A percentile compares a stretch with the other conserved stretches of the same genome.
These are phyloP conservation scores for Bjerkandera adusta DNA, from an alignment of 1,284 basidiomycete genomes.

Conservation along the genomic window DNA sequence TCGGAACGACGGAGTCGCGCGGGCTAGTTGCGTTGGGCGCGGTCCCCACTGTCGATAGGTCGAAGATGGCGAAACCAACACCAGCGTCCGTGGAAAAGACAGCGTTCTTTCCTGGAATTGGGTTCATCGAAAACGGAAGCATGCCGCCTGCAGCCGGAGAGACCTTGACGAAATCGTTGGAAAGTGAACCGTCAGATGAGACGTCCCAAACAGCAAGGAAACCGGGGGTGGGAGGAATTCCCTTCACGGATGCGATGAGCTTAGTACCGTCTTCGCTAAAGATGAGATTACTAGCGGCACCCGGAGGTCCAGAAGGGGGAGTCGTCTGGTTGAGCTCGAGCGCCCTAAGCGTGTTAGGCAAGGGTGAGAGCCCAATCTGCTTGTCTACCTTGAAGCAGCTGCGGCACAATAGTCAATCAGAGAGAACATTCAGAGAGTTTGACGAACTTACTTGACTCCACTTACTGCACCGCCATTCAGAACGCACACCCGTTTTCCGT, in stretches of 20 bases:
- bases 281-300: slow-evolving; percentile 39
- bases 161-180: slow-evolving; percentile 23
- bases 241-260: slow-evolving; percentile 47
- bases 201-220: slow-evolving; percentile 48
- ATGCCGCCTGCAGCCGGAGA: slow-evolving; percentile 24
- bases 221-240: slow-evolving; percentile 38
- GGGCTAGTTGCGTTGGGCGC: slow-evolving; percentile 9
- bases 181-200: slow-evolving; percentile 30
- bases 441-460: slow-evolving; percentile 39
- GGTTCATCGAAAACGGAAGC: slow-evolving; percentile 32
- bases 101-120: slow-evolving; percentile 31
- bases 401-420: slow-evolving; percentile 2
- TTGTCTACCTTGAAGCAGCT: slow-evolving; percentile 45
- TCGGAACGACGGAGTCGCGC: slow-evolving; percentile 24
- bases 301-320: slow-evolving; percentile 33
- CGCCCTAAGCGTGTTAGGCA: slow-evolving; percentile 40
- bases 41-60: too few species aligned
- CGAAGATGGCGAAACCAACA: slow-evolving; percentile 31
- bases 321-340: slow-evolving; percentile 48
- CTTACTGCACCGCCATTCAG: slow-evolving; percentile 47
- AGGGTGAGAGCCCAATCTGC: slow-evolving; percentile 38
- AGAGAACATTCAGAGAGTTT: background rate
- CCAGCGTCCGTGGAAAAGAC: slow-evolving; percentile 33
- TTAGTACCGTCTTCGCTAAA: slow-evolving; percentile 43
- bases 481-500: slow-evolving; percentile 38